Base-by-base conservation (phyloP, 2,329 filamentous ascomycete species). In the Cladophialophora chaetospira region DNA sequence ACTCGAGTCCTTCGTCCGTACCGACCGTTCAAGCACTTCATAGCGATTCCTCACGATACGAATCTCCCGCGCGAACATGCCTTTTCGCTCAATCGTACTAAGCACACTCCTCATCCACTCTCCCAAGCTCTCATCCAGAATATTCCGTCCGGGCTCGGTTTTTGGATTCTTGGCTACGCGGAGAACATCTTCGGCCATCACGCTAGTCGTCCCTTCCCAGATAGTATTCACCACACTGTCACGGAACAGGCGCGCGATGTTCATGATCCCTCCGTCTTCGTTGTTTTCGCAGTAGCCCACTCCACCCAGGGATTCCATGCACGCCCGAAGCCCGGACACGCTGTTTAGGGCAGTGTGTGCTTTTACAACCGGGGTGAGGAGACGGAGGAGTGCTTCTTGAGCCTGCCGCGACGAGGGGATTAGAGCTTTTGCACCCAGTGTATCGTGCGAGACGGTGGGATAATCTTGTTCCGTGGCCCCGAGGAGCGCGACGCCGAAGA, bases 141-240 rank as follows among this genome's bases (percentile, higher is more conserved):
- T 33, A 19, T 54, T 29, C 5, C 5, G 13, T 6, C 35, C 38
- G n/a, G n/a, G n/a, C 17, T 28, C 21, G 17, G 26, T 29, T 19
- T 50, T 58, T 5, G 53, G 45, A 19, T 58, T 58, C 31, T 57
- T 58, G 31, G 57, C 21, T n/a, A 61, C 62, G 4, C 62, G 35
- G 42, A 58, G 23, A 21, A 60, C 47, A 45, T 65, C 62, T 45
- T 63, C 62, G 45, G 62, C 62, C 60, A 64, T 77, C 17, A 90
- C 83, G 65, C 88, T 85, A 0, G 86, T 88, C 0, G 87, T 89
- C 2, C 87, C 85, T 69, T 88, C 85, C 84, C 85, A 88, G 47
- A 89, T 89, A 11, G 82, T 79, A 48, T 83, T 72, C 2, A 89
- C 86, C 26, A 77, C 75, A 6, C 79, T 79, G 65, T 89, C 87